These are phyloP conservation scores for Epichloe uncinata DNA, from an alignment of 2,329 filamentous ascomycete genomes.

Conservation along the genomic window DNA sequence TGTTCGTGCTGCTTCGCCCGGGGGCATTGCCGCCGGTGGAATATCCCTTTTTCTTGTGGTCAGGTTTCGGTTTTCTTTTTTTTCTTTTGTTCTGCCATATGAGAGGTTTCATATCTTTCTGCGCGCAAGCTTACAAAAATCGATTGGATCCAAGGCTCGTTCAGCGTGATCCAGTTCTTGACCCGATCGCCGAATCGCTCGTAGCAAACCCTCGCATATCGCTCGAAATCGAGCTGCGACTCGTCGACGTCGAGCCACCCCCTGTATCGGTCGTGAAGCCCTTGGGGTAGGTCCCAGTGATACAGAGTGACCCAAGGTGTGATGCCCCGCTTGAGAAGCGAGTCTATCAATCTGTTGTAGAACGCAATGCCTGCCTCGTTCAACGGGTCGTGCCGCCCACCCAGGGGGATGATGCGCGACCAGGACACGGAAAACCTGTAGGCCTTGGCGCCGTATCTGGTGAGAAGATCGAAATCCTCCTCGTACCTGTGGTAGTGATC, in stretches of 20 bases:
- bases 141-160: slow-evolving; percentile 25
- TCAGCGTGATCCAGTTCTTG: slow-evolving; percentile 26
- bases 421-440: slow-evolving; percentile 53
- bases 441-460: slow-evolving; percentile 40
- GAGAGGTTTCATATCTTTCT: not conserved
- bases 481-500: slow-evolving; percentile 28
- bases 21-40: slow-evolving; percentile 21
- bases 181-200: slow-evolving; percentile 28
- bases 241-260: slow-evolving; percentile 20
- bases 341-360: slow-evolving; percentile 47
- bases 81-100: no score
- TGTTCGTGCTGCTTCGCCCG: slow-evolving; percentile 13
- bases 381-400: slow-evolving; percentile 47
- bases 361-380: slow-evolving; percentile 47
- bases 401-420: slow-evolving; percentile 52
- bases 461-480: slow-evolving; percentile 47
- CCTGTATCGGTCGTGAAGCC: slow-evolving; percentile 23
- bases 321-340: slow-evolving; percentile 41
- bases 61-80: not conserved
- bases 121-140: slow-evolving; percentile 16
- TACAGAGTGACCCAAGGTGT: slow-evolving; percentile 49
- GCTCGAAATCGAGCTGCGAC: slow-evolving; percentile 21
- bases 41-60: slow-evolving; percentile 13
- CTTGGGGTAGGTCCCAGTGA: slow-evolving; percentile 43
- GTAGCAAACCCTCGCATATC: slow-evolving; percentile 23